Conservation (phyloP, 345 rosid genomes). For the Erucastrum elatum region DNA sequence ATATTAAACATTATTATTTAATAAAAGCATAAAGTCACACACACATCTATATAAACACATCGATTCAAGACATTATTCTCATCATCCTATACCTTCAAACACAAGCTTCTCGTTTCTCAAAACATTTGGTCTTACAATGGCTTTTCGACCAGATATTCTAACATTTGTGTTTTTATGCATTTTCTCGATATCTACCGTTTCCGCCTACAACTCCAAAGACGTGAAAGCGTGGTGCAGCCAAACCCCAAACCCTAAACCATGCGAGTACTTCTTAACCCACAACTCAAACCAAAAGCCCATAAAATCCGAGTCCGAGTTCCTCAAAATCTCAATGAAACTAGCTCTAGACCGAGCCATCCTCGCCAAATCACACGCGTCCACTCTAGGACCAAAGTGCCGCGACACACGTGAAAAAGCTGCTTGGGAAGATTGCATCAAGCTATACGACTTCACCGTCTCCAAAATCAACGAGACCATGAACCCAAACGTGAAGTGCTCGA, state of each 20-base stretch:
- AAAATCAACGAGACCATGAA: slow-evolving; percentile 60
- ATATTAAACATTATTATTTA: not conserved
- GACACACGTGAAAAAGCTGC: slow-evolving; percentile 61
- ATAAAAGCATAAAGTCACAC: not conserved
- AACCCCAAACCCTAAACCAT: slow-evolving; percentile 69
- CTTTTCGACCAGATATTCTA: slow-evolving; percentile 26
- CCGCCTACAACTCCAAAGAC: slow-evolving; percentile 27
- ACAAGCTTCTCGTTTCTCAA: slow-evolving; percentile 27
- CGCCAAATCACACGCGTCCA: slow-evolving; percentile 45
- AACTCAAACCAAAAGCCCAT: slow-evolving; percentile 36
- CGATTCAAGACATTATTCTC: slow-evolving; percentile 14
- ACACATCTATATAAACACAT: slow-evolving; percentile 35
- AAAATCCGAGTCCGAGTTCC: slow-evolving; percentile 45
- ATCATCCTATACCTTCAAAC: slow-evolving; percentile 23
- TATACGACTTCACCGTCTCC: slow-evolving; percentile 50
- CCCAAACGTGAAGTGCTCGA: slow-evolving; percentile 49
- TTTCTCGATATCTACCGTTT: slow-evolving; percentile 36
- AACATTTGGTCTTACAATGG: slow-evolving; percentile 45
- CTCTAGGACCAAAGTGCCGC: slow-evolving; percentile 57
- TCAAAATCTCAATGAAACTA: slow-evolving; percentile 46
- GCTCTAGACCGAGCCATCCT: slow-evolving; percentile 57
- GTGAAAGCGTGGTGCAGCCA: slow-evolving; percentile 59
- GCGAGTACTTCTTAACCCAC: slow-evolving; percentile 55
- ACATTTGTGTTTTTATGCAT: slow-evolving; percentile 39
- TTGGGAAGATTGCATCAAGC: slow-evolving; percentile 65